Percentiles rank a stretch among this genome's conserved stretches.
These are phyloP conservation scores for Rhynchospora tenuis DNA, from an alignment of 176 grass and related monocot genomes.

Conservation along the genomic window DNA sequence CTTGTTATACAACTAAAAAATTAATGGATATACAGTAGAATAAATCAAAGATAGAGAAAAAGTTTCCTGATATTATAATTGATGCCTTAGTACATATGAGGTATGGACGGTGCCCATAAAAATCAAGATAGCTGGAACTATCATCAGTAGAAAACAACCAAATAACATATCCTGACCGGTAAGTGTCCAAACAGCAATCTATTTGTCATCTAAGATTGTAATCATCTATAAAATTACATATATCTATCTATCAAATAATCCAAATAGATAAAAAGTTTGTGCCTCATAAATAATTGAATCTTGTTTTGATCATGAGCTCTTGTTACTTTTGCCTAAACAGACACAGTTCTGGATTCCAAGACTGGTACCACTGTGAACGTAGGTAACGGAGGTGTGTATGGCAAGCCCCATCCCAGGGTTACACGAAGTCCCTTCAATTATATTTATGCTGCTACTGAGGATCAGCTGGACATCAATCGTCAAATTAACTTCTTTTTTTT, in stretches of 20 bases:
- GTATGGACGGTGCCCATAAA: no score
- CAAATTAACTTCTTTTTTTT: constrained; percentile 58
- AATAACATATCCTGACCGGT: no score
- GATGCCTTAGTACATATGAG: no score
- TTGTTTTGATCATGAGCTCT: neutral
- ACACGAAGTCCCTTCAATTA: neutral
- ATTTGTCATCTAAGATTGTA: neutral
- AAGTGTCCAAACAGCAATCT: no score
- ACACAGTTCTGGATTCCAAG: constrained; percentile 16
- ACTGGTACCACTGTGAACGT: constrained; percentile 18
- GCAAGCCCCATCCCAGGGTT: neutral
- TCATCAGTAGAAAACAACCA: no score
- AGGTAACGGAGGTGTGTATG: constrained; percentile 11
- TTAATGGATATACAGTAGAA: no score
- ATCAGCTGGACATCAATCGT: constrained; percentile 59
- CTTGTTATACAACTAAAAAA: no score
- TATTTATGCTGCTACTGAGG: constrained; percentile 47
- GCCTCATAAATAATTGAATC: neutral
- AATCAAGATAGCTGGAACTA: no score
- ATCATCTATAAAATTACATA: neutral
- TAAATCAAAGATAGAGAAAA: no score
- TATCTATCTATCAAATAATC: neutral
- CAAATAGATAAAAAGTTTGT: neutral
- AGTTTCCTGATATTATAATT: no score
- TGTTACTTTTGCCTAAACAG: neutral